Evolutionary conservation across 768 basidiomycete genomes (phyloP), one percentile per base, ranked within the genome.

Genomic region (Leucogyrophana mollusca): DNA sequence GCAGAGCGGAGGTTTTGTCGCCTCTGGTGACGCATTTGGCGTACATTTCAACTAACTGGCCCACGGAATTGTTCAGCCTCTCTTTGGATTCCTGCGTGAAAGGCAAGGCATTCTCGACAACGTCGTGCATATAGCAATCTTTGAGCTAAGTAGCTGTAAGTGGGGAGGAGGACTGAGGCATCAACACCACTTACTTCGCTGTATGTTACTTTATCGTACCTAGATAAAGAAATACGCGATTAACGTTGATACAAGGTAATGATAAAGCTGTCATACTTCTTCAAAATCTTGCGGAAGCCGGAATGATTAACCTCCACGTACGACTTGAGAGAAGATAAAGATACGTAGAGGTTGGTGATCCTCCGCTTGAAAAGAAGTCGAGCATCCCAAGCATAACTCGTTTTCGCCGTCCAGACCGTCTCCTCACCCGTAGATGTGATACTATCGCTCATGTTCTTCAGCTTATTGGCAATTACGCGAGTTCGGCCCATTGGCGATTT

Each of bases 131-230:
- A 58, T 94, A 95, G 11, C 72, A 69, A 46, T 87, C 81, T 74
- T 93, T 85, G 50, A 94, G 79, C 80, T 88, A 55, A 24, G 17
- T 10, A 14, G 6, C 16, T 21, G 21, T 32, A 38, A 20, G 37
- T 57, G 9, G 51, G 21, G 40, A 30, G 13, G 5, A 33, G 13
- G 6, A 17, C 10, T 8, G 22, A 4, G 13, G 21, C 1, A 25
- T 17, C 13, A 10, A 56, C 40, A 20, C 24, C 4, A 51, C 69
- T 32, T 49, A 78, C 79, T 59, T 84, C 76, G 50, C 79, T 87
- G 52, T 82, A 78, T 3, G 86, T 91, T 52, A 96, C 88, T 67
- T 97, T 98, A 77, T 98, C 94, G 59, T 94, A 95, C 66, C 91
- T 93, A 50, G n/a, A n/a, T 9, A 30, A 6, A 30, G 5, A 22